Evolutionary conservation across 306 rosid species (phyloP), one percentile per base, ranked within the genome.

Genomic region (Sesbania bispinosa): DNA sequence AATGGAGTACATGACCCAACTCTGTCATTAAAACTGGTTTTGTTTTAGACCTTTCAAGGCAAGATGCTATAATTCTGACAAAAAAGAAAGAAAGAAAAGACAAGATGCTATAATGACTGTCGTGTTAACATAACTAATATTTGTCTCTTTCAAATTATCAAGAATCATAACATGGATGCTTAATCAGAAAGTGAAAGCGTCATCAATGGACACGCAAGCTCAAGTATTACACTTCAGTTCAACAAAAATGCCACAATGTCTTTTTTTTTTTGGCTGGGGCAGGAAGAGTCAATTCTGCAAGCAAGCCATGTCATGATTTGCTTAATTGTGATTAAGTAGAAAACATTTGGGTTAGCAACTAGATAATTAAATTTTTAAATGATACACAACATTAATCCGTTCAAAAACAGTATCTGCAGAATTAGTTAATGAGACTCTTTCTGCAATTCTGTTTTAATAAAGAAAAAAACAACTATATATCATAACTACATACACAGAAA

Each of bases 121-220:
- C n/a, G n/a, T n/a, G n/a, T n/a, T n/a, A n/a, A n/a, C n/a, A n/a
- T n/a, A n/a, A n/a, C n/a, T n/a, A n/a, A n/a, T n/a, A 62, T 21
- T 20, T 20, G 55, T 57, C 63, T 33, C 30, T 15, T 51, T 38
- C 18, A 36, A 60, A 58, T 47, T 11, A 24, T 59, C 48, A 26
- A 36, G 11, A 60, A 69, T 77, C 36, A 77, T 67, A 30, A 13
- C 18, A 5, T 8, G 59, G 39, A 39, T 67, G 69, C 76, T 59
- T 76, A n/a, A 18, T 48, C 53, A 16, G 42, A 47, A 77, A 59
- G 76, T 7, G 29, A 59, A 59, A 18, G 19, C 47, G 32, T 35
- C 19, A 36, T 48, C 24, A 13, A 46, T 7, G 2, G 41, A 4
- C 13, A 33, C 4, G 43, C 10, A 55, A 9, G 20, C 58, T 67